These are phyloP conservation scores for Strobilomyces confusus DNA, from an alignment of 768 basidiomycete genomes.

Conservation along the genomic window DNA sequence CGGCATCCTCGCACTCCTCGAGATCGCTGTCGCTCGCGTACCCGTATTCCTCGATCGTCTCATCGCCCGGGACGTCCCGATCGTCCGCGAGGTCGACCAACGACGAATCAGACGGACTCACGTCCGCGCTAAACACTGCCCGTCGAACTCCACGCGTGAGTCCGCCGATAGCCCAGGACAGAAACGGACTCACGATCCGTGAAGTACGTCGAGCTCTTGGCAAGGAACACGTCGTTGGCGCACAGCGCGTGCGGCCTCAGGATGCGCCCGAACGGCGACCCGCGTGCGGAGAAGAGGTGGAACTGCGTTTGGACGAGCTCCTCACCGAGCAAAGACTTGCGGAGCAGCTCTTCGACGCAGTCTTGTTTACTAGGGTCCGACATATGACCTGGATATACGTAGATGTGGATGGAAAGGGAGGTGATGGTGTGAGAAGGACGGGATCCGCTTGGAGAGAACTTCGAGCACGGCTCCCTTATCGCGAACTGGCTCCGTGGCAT, in stretches of 20 bases:
- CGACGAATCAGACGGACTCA: conserved; percentile 1
- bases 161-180: neutral
- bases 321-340: neutral
- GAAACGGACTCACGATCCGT: neutral
- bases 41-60: neutral
- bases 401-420: neutral
- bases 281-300: conserved; percentile 27
- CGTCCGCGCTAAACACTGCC: too few relatives aligned
- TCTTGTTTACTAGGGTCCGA: conserved; percentile 9
- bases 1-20: neutral
- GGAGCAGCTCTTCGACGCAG: conserved; percentile 18
- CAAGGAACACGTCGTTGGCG: conserved; percentile 24
- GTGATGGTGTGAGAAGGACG: too few relatives aligned
- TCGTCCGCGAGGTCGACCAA: conserved; percentile 13
- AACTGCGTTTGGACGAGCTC: conserved; percentile 16
- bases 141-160: neutral
- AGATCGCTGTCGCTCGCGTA: neutral
- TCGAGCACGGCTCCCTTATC: too few relatives aligned
- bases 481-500: too few relatives aligned
- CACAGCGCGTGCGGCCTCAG: conserved; percentile 2
- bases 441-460: too few relatives aligned
- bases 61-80: conserved; percentile 6
- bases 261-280: conserved; percentile 6
- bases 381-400: neutral
- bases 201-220: conserved; percentile 16